These are phyloP conservation scores for Microglena sp. DNA, from an alignment of 139 green algal genomes.

Conservation along the genomic window DNA sequence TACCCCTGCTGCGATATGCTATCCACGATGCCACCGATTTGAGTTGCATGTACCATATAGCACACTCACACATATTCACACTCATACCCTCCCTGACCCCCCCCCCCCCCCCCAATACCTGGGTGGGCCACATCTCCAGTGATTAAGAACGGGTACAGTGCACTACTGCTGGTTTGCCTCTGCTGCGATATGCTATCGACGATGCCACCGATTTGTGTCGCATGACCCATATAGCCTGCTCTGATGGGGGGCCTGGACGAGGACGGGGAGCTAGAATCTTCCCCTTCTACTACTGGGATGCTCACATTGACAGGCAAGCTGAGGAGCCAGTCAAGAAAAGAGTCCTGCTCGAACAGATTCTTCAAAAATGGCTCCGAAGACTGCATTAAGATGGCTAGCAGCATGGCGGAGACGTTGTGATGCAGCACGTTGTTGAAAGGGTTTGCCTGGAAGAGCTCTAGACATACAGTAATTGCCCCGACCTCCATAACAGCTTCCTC, in stretches of 20 bases:
- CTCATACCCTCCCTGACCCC: too few species aligned
- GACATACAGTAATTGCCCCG: slow-evolving; percentile 35
- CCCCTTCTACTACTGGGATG: slow-evolving; percentile 1
- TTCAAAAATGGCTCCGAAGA: slow-evolving; percentile 32
- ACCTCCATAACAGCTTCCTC: slow-evolving; percentile 46
- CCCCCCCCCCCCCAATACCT: slow-evolving; percentile 17
- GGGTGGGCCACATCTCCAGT: not conserved
- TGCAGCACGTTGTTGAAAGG: slow-evolving; percentile 92
- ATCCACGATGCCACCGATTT: too few species aligned
- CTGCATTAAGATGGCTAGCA: slow-evolving; percentile 32
- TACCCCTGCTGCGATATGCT: slow-evolving; percentile 29
- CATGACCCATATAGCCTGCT: slow-evolving; percentile 74
- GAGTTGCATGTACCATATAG: too few species aligned
- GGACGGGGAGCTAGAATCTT: too few species aligned
- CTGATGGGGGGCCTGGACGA: slow-evolving; percentile 36
- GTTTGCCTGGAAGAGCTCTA: slow-evolving; percentile 66
- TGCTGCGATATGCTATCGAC: slow-evolving; percentile 34
- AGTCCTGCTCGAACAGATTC: slow-evolving; percentile 55
- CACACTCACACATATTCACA: too few species aligned
- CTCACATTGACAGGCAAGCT: slow-evolving; percentile 37
- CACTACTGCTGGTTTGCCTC: slow-evolving; percentile 1
- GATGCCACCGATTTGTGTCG: slow-evolving; percentile 67
- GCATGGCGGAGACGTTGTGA: slow-evolving; percentile 51
- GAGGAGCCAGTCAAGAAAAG: slow-evolving; percentile 52
- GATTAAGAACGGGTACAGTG: too few species aligned